Conservation (phyloP, 208 protist genomes). For the Angomonas ambiguus region DNA sequence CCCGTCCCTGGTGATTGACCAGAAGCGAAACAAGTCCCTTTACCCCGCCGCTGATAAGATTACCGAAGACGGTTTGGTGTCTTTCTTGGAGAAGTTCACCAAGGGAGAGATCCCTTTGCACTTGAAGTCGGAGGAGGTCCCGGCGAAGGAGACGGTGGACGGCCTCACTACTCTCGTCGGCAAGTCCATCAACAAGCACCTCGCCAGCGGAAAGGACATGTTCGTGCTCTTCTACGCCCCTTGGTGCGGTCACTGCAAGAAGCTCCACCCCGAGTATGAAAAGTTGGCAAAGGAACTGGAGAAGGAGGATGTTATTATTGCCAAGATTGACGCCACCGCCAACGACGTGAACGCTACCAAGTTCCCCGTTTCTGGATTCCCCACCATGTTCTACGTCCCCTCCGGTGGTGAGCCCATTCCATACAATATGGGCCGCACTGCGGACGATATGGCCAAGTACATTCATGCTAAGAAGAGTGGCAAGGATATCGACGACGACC, state of each 20-base stretch:
- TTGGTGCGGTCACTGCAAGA: slow-evolving; percentile 96
- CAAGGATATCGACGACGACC: background rate
- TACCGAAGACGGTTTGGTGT: slow-evolving; percentile 37
- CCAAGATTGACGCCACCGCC: slow-evolving; percentile 72
- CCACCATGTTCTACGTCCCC: slow-evolving; percentile 83
- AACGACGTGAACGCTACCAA: slow-evolving; percentile 47
- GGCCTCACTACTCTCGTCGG: slow-evolving; percentile 83
- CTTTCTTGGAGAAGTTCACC: slow-evolving; percentile 54
- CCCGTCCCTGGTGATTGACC: slow-evolving; percentile 64
- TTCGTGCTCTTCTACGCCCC: slow-evolving; percentile 93
- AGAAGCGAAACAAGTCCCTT: slow-evolving; percentile 41
- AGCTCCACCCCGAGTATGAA: slow-evolving; percentile 84
- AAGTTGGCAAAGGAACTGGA: slow-evolving; percentile 69
- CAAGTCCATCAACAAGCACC: slow-evolving; percentile 46
- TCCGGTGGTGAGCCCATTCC: slow-evolving; percentile 36
- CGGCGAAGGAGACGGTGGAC: slow-evolving; percentile 60
- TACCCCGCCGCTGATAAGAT: slow-evolving; percentile 35
- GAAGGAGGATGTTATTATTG: slow-evolving; percentile 67
- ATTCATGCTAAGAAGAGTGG: slow-evolving; percentile 16
- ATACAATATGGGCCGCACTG: slow-evolving; percentile 76
- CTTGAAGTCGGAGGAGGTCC: slow-evolving; percentile 54
- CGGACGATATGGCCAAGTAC: slow-evolving; percentile 47
- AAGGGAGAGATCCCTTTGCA: slow-evolving; percentile 39
- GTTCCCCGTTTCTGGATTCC: slow-evolving; percentile 66
- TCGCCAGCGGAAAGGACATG: slow-evolving; percentile 68